phyloP scores from a whole-genome alignment of 108 stramenopile species.

The Heterococcus sp. region DNA sequence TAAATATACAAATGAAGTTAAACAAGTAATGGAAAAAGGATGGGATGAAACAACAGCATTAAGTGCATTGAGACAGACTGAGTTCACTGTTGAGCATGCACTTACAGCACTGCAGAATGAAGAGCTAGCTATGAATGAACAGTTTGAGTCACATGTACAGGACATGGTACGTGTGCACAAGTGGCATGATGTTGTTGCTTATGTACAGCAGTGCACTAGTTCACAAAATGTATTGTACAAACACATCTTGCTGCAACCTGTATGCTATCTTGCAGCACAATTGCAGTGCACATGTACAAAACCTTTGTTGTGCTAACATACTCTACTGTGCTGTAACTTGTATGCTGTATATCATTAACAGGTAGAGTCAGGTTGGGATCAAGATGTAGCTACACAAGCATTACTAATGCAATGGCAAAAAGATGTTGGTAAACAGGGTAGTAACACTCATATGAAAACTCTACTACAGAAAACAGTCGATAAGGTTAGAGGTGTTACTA shows the following conservation, averaged over 20 bases:
- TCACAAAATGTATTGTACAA: too few relatives aligned
- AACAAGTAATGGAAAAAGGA: conserved; percentile 4
- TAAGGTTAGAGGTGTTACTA: not conserved
- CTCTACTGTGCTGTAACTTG: too few relatives aligned
- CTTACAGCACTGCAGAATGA: conserved; percentile 13
- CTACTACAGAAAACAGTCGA: conserved; percentile 18
- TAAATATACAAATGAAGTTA: not conserved
- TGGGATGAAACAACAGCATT: conserved; percentile 16
- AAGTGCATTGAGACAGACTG: conserved; percentile 12
- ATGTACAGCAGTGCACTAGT: too few relatives aligned
- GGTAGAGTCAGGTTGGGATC: conserved; percentile 52
- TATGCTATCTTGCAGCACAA: too few relatives aligned
- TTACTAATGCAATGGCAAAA: conserved; percentile 44
- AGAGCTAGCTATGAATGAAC: not conserved
- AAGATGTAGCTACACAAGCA: conserved; percentile 51
- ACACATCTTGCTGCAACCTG: too few relatives aligned
- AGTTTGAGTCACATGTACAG: not conserved
- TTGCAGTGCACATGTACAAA: too few relatives aligned
- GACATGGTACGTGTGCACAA: conserved; percentile 9
- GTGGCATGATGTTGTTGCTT: too few relatives aligned
- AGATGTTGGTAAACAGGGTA: conserved; percentile 23
- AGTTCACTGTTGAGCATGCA: conserved; percentile 1
- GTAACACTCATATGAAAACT: conserved; percentile 16
- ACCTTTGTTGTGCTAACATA: too few relatives aligned
- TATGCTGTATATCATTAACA: too few relatives aligned